phyloP scores from a whole-genome alignment of 129 eudicot genomes.

The Flaveria linearis region DNA sequence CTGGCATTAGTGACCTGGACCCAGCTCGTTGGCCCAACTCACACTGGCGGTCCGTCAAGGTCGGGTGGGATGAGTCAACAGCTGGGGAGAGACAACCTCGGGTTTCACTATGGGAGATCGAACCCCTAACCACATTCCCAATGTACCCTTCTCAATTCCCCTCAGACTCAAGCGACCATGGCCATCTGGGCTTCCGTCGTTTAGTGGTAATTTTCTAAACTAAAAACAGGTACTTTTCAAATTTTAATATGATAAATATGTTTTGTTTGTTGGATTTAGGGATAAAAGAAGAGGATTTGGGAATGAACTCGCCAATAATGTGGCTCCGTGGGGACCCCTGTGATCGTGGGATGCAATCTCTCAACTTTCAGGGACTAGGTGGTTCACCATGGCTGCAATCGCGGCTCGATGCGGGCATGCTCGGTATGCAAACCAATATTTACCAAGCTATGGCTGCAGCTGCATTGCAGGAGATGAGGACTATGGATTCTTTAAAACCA shows the following conservation, averaged over 20 bases:
- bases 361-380: slow-evolving; percentile 75
- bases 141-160: slow-evolving; percentile 93
- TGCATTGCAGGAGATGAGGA: slow-evolving; percentile 67
- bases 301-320: slow-evolving; percentile 66
- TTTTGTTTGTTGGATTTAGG: slow-evolving; percentile 37
- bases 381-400: slow-evolving; percentile 85
- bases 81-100: slow-evolving; percentile 96
- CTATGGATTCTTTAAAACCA: slow-evolving; percentile 61
- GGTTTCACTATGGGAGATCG: slow-evolving; percentile 94
- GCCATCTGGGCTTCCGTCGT: slow-evolving; percentile 75
- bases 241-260: too few species aligned
- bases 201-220: slow-evolving; percentile 47
- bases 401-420: slow-evolving; percentile 64
- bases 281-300: slow-evolving; percentile 60
- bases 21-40: slow-evolving; percentile 87
- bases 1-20: slow-evolving; percentile 79
- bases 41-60: slow-evolving; percentile 95
- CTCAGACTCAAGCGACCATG: slow-evolving; percentile 85
- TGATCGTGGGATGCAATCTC: slow-evolving; percentile 55
- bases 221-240: not conserved
- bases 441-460: slow-evolving; percentile 85
- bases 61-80: slow-evolving; percentile 97
- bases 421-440: slow-evolving; percentile 64
- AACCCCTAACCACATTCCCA: slow-evolving; percentile 85
- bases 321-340: slow-evolving; percentile 74